These are phyloP conservation scores for Pedinophyceae sp. DNA, from an alignment of 139 green algal genomes.

Conservation along the genomic window DNA sequence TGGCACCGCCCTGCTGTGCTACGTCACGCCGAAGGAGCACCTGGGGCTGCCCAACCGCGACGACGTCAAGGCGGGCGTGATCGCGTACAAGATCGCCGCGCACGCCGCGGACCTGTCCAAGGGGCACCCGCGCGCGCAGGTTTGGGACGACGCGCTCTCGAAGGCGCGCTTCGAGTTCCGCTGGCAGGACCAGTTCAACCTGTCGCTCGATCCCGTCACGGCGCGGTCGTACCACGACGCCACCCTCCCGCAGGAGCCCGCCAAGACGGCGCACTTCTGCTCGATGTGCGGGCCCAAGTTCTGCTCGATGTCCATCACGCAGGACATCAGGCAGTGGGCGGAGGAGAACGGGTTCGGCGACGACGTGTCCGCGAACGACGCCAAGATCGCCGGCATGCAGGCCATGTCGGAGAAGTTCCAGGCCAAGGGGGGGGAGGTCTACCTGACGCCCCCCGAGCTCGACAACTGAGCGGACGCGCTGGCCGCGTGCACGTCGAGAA, in stretches of 20 bases:
- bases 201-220: conserved; percentile 80
- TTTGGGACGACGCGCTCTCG: conserved; percentile 72
- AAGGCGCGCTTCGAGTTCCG: conserved; percentile 93
- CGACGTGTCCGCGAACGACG: background rate
- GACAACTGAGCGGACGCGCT: no score
- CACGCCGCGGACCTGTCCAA: conserved; percentile 92
- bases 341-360: conserved; percentile 14
- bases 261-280: conserved; percentile 57
- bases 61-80: conserved; percentile 79
- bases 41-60: conserved; percentile 81
- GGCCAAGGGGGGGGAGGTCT: conserved; percentile 48
- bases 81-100: conserved; percentile 95
- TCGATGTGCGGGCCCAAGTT: conserved; percentile 89
- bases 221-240: conserved; percentile 66
- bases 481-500: no score
- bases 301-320: conserved; percentile 74
- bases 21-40: conserved; percentile 97
- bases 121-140: conserved; percentile 63
- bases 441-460: conserved; percentile 19
- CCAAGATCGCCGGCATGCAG: conserved; percentile 38
- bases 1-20: conserved; percentile 89
- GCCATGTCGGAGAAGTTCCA: conserved; percentile 71
- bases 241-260: conserved; percentile 63
- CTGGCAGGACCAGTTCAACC: conserved; percentile 91
- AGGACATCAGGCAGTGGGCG: conserved; percentile 52